Evolutionary conservation across 495 filamentous ascomycete species (phyloP).

Genomic region (Trichoderma gamsii): DNA sequence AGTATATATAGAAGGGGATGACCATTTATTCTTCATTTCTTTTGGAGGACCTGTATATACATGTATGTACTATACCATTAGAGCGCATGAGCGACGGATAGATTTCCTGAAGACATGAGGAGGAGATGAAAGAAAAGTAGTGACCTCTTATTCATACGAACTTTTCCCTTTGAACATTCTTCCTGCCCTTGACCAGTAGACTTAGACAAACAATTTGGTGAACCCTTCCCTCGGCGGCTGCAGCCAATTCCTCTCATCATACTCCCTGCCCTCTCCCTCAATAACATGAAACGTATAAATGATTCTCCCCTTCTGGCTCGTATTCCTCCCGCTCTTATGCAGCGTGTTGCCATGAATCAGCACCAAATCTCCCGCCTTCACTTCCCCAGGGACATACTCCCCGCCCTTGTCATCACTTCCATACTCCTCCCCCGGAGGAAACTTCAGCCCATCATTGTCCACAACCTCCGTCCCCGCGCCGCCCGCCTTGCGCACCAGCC

Average conservation of each 20-base stretch:
- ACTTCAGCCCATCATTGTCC: conserved; percentile 34
- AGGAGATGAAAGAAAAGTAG: background rate
- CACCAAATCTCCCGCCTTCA: conserved; percentile 79
- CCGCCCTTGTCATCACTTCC: conserved; percentile 38
- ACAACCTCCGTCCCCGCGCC: conserved; percentile 48
- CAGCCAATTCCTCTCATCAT: conserved; percentile 88
- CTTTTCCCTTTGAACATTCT: background rate
- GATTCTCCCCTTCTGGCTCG: conserved; percentile 74
- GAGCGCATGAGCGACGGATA: conserved; percentile 3
- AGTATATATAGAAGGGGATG: background rate
- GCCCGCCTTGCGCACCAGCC: conserved; percentile 64
- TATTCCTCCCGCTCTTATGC: conserved; percentile 93
- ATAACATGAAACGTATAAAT: conserved; percentile 99
- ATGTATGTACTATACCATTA: conserved; percentile 2
- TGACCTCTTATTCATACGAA: background rate
- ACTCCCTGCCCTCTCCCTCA: conserved; percentile 67
- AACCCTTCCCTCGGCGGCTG: conserved; percentile 77
- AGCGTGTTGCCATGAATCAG: conserved; percentile 94
- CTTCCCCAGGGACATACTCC: conserved; percentile 64
- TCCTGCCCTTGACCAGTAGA: background rate
- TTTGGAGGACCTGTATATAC: background rate
- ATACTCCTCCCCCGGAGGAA: conserved; percentile 40
- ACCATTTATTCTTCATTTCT: background rate
- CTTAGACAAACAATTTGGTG: conserved; percentile 49
- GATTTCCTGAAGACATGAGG: background rate